Percentiles rank a stretch among this genome's conserved stretches.
These are phyloP conservation scores for Dacryopinax spathularia DNA, from an alignment of 768 basidiomycete species.

Conservation along the genomic window DNA sequence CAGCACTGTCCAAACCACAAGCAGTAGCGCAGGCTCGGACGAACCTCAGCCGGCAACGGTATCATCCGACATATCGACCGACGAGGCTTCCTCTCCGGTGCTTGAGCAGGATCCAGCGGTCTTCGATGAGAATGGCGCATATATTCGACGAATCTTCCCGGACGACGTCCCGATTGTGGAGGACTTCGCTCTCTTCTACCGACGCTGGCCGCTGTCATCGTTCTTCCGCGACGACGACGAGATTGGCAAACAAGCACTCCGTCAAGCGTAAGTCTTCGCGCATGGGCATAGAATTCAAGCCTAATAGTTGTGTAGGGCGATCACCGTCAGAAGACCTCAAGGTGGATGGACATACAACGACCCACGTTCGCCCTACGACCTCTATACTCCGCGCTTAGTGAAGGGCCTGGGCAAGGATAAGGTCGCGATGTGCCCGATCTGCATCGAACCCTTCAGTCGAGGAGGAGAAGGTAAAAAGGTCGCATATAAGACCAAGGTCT, in stretches of 20 bases:
- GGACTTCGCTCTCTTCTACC: conserved; percentile 49
- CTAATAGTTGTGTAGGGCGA: not conserved
- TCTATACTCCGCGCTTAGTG: conserved; percentile 69
- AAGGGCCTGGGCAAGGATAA: conserved; percentile 54
- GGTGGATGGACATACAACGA: conserved; percentile 36
- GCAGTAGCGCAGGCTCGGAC: not conserved
- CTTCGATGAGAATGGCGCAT: not conserved
- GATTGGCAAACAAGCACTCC: conserved; percentile 5
- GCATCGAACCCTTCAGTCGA: conserved; percentile 42
- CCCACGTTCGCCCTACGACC: conserved; percentile 45
- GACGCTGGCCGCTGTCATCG: conserved; percentile 53
- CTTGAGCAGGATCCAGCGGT: not conserved
- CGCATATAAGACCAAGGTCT: conserved; percentile 70
- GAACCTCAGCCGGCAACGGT: not conserved
- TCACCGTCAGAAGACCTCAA: not conserved
- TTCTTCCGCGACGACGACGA: conserved; percentile 31
- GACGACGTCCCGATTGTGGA: conserved; percentile 32
- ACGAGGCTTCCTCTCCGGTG: not conserved
- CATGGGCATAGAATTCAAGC: not conserved
- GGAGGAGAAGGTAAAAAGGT: conserved; percentile 50
- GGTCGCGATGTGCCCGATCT: conserved; percentile 65
- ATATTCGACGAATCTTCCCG: conserved; percentile 35
- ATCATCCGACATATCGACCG: not conserved
- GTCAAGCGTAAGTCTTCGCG: conserved; percentile 24
- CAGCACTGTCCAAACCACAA: not conserved